These are phyloP conservation scores for Coemansia sp. DNA, from an alignment of 192 early-diverging fungal species.

Conservation along the genomic window DNA sequence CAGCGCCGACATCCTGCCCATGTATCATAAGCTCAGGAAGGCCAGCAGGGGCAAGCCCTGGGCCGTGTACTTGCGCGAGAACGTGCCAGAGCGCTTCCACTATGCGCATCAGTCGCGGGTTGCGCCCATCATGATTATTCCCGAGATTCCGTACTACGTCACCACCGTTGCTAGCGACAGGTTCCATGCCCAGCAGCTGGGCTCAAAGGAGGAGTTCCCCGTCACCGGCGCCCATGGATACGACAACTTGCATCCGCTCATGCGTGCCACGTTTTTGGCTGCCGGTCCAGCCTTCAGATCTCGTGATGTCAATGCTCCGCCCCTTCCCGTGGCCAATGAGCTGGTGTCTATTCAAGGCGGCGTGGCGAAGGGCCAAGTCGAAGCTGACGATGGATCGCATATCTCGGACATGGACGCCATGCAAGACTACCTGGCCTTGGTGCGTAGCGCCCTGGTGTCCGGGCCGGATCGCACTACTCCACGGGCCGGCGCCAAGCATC, in stretches of 20 bases:
- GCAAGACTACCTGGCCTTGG: slow-evolving; percentile 42
- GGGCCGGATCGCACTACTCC: not conserved
- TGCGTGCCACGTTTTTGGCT: slow-evolving; percentile 86
- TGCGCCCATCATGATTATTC: slow-evolving; percentile 69
- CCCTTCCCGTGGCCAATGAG: not conserved
- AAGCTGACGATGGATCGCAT: slow-evolving; percentile 13
- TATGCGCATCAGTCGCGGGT: slow-evolving; percentile 68
- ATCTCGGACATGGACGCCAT: slow-evolving; percentile 42
- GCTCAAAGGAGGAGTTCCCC: slow-evolving; percentile 13
- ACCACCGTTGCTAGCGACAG: slow-evolving; percentile 28
- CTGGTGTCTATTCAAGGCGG: not conserved
- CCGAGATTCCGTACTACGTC: slow-evolving; percentile 65
- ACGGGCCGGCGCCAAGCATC: slow-evolving; percentile 5
- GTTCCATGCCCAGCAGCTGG: slow-evolving; percentile 1
- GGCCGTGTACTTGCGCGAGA: slow-evolving; percentile 66
- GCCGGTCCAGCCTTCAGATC: slow-evolving; percentile 64
- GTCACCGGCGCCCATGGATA: slow-evolving; percentile 80
- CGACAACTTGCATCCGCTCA: slow-evolving; percentile 68
- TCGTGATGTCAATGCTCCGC: slow-evolving; percentile 6
- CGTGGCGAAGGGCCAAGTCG: slow-evolving; percentile 8
- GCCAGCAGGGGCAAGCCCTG: slow-evolving; percentile 56
- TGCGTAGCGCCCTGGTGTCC: slow-evolving; percentile 26
- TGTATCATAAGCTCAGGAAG: slow-evolving; percentile 57
- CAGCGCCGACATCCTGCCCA: slow-evolving; percentile 33
- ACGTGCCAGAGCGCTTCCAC: slow-evolving; percentile 72